Base-by-base conservation (phyloP, 345 rosid genomes). In the Aurinia saxatilis region DNA sequence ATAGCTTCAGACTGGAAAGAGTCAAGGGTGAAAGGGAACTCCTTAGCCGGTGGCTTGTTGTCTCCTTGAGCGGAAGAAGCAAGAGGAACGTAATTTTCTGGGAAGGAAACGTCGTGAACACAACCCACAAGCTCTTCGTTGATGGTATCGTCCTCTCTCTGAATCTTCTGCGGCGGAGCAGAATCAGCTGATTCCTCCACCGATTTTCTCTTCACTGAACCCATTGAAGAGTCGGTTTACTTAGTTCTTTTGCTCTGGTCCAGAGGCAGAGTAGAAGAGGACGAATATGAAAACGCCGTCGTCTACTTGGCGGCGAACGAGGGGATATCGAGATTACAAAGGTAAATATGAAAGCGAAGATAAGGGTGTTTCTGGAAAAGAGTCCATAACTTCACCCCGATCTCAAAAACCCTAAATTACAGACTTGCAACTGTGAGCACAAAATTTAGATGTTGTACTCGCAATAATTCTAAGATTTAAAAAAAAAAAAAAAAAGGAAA, bases 1-100 rank as follows among this genome's bases (percentile, higher is more conserved):
- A 93, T 93, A 42, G 99, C 95, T 83, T 90, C 96, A 8, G 88
- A 79, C 78, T 93, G 99, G 75, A 93, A 93, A 6, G 96, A 90
- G 67, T 93, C 96, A 44, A 93, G 99, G 51, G 88, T 60, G 60
- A 93, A 93, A 3, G 97, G 90, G 74, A 84, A 93, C 48, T 87
- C 96, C 72, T 87, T 93, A 14, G 95, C 97, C 1, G 97, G 96
- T 51, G 97, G 97, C 42, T 76, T 79, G 15, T 18, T 44, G 40
- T 73, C 75, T 40, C 33, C 68, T 47, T 38, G 62, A 57, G 57
- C 30, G 4, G 75, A 35, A 1, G 75, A 21, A 8, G 76, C 60
- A 72, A 75, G 73, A 68, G 70, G 79, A 31, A 76, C 74, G 51
- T 81, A 86, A 33, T 78, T 80, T 27, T 84, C 91, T 17, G 95